Conservation (phyloP, 768 basidiomycete genomes). For the Agaricus bisporus region DNA sequence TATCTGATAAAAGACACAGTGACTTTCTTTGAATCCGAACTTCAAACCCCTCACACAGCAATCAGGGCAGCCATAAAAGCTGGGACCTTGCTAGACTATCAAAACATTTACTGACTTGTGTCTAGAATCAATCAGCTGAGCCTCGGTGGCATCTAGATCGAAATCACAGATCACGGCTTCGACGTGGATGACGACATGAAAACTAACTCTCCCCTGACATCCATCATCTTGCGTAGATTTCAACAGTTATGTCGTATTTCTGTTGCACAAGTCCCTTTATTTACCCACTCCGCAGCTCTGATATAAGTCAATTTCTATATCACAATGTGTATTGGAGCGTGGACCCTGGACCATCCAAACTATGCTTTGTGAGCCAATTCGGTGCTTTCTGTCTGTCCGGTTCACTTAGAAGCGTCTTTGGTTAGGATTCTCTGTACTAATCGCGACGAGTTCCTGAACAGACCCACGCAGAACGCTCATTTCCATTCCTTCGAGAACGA, state of each 20-base stretch:
- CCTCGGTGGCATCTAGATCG: too few species aligned
- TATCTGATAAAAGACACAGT: too few species aligned
- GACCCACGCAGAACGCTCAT: conserved; percentile 59
- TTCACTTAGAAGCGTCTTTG: conserved; percentile 1
- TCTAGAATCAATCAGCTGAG: too few species aligned
- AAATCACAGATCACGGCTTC: neutral
- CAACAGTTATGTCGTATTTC: neutral
- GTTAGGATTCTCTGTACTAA: conserved; percentile 68
- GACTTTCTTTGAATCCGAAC: too few species aligned
- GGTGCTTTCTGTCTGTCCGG: conserved; percentile 3
- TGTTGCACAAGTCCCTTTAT: neutral
- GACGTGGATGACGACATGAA: neutral
- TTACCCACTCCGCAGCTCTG: neutral
- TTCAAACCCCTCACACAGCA: too few species aligned
- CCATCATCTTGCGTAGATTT: neutral
- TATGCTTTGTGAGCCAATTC: conserved; percentile 64
- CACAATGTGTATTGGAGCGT: conserved; percentile 74
- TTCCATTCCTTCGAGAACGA: conserved; percentile 59
- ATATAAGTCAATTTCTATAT: neutral
- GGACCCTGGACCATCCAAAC: conserved; percentile 68
- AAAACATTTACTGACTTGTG: too few species aligned
- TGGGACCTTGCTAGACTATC: too few species aligned
- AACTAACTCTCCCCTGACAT: neutral
- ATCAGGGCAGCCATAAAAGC: too few species aligned
- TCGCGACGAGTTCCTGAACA: conserved; percentile 65